Conservation (phyloP, 202 grass and related monocot genomes). For the Cymbopogon flexuosus region DNA sequence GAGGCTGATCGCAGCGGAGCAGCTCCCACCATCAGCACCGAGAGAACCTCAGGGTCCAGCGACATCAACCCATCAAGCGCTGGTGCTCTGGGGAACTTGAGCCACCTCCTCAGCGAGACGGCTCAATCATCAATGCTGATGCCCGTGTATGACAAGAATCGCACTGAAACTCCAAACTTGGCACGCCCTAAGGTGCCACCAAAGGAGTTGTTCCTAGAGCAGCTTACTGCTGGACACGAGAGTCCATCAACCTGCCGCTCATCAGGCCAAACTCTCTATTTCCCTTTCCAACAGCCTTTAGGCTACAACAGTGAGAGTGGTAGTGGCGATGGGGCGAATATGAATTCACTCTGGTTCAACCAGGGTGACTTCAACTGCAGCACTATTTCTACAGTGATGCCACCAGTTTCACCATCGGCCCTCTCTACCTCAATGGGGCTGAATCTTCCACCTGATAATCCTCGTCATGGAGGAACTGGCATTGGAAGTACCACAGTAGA, state of each 20-base stretch:
- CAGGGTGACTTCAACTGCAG: constrained; percentile 57
- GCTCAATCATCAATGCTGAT: constrained; percentile 51
- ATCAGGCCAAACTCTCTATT: constrained; percentile 38
- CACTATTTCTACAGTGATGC: constrained; percentile 43
- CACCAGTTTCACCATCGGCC: constrained; percentile 48
- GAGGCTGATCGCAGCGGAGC: constrained; percentile 37
- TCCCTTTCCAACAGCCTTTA: constrained; percentile 51
- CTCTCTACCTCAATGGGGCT: constrained; percentile 48
- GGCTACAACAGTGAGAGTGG: constrained; percentile 42
- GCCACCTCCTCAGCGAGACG: constrained; percentile 45
- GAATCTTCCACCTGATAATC: constrained; percentile 44
- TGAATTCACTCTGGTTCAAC: constrained; percentile 64
- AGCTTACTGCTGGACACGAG: constrained; percentile 42
- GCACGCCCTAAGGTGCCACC: constrained; percentile 43
- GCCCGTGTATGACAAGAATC: constrained; percentile 34
- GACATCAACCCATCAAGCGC: constrained; percentile 40
- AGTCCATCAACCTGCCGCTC: constrained; percentile 49
- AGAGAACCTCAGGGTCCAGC: constrained; percentile 51
- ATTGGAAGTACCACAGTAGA: constrained; percentile 24
- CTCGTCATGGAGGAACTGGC: constrained; percentile 35
- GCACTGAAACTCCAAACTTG: constrained; percentile 37
- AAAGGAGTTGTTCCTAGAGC: constrained; percentile 55
- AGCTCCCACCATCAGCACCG: constrained; percentile 36
- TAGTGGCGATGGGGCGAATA: constrained; percentile 21
- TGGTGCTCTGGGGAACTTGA: constrained; percentile 38